Evolutionary conservation across 192 early-diverging fungal species (phyloP).

Genomic region (Mortierella claussenii): DNA sequence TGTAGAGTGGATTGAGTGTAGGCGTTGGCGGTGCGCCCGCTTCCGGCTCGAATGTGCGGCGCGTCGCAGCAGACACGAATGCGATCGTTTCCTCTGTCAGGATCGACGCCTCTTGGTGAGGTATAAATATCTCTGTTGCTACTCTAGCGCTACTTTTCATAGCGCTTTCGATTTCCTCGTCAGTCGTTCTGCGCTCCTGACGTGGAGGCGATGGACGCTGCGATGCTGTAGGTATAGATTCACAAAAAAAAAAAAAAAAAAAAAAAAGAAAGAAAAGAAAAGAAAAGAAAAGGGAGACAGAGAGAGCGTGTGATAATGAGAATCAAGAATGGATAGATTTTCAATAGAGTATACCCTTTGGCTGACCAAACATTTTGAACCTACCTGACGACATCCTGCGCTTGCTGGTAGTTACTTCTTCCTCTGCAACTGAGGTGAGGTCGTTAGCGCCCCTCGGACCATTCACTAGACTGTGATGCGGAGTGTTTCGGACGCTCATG

Average conservation of each 20-base stretch:
- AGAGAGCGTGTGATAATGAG: too few species aligned
- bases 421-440: too few species aligned
- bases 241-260: too few species aligned
- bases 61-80: not conserved
- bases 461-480: constrained; percentile 22
- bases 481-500: constrained; percentile 17
- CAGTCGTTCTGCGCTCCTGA: not conserved
- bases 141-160: constrained; percentile 20
- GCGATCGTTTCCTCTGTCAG: not conserved
- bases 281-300: too few species aligned
- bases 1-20: not conserved
- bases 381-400: too few species aligned
- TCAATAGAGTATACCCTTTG: too few species aligned
- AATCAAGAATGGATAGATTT: too few species aligned
- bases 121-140: constrained; percentile 6
- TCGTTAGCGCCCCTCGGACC: constrained; percentile 1
- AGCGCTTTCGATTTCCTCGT: not conserved
- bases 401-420: too few species aligned
- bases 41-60: not conserved
- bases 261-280: too few species aligned
- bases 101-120: not conserved
- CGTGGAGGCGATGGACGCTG: not conserved
- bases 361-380: too few species aligned
- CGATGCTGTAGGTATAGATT: not conserved
- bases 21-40: not conserved